A percentile compares a stretch with the other conserved stretches of the same genome.
These are phyloP conservation scores for Rubia yunnanensis DNA, from an alignment of 257 asterid species.

Conservation along the genomic window DNA sequence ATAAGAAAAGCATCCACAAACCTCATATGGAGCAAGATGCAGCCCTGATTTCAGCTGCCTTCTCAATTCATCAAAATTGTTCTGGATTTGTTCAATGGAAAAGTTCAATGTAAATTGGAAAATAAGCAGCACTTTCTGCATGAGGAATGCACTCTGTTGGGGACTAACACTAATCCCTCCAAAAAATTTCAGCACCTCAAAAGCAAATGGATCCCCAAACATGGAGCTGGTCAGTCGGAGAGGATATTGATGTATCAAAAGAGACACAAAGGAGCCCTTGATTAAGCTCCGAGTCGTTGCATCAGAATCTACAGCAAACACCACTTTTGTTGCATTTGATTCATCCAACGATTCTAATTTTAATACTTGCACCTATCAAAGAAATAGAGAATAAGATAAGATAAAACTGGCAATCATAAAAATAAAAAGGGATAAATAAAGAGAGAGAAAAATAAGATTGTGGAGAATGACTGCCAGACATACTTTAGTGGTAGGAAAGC, in stretches of 20 bases:
- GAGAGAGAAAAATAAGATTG: background rate
- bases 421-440: background rate
- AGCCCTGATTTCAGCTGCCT: slow-evolving; percentile 71
- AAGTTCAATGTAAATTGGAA: slow-evolving; percentile 93
- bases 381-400: slow-evolving; percentile 1
- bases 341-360: slow-evolving; percentile 24
- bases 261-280: slow-evolving; percentile 23
- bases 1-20: slow-evolving; percentile 17
- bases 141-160: slow-evolving; percentile 66
- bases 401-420: background rate
- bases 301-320: slow-evolving; percentile 39
- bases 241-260: slow-evolving; percentile 24
- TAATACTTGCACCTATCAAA: slow-evolving; percentile 28
- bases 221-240: slow-evolving; percentile 50
- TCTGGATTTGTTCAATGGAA: slow-evolving; percentile 59
- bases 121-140: slow-evolving; percentile 62
- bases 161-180: slow-evolving; percentile 91
- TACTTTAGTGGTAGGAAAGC: slow-evolving; percentile 76
- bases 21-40: slow-evolving; percentile 75
- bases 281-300: slow-evolving; percentile 26
- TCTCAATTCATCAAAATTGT: slow-evolving; percentile 55
- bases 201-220: slow-evolving; percentile 71
- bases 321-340: slow-evolving; percentile 24
- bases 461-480: slow-evolving; percentile 9
- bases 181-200: slow-evolving; percentile 70